Percentiles rank a stretch among this genome's conserved stretches.
These are phyloP conservation scores for Fusarium floridanum DNA, from an alignment of 2,329 filamentous ascomycete species.

Conservation along the genomic window DNA sequence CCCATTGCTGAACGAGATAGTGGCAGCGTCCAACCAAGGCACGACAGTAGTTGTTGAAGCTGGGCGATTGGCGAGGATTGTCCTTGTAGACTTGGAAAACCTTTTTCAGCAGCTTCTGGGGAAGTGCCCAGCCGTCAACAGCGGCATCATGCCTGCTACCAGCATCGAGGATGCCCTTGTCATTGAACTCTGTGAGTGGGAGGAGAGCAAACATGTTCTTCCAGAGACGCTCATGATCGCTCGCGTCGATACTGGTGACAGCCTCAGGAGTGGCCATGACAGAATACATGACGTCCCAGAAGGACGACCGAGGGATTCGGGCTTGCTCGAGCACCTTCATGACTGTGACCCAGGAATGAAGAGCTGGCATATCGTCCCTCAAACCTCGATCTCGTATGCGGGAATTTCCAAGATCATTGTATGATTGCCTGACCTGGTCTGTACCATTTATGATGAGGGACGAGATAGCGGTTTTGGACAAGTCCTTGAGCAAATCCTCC, in stretches of 20 bases:
- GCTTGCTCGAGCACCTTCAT: slow-evolving; percentile 67
- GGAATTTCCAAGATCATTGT: slow-evolving; percentile 61
- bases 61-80: slow-evolving; percentile 67
- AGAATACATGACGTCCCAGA: slow-evolving; percentile 70
- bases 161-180: slow-evolving; percentile 61
- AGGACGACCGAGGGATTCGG: slow-evolving; percentile 64
- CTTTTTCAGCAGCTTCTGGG: slow-evolving; percentile 67
- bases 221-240: slow-evolving; percentile 69
- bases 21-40: slow-evolving; percentile 72
- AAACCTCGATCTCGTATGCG: slow-evolving; percentile 66
- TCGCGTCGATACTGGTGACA: slow-evolving; percentile 57
- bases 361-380: slow-evolving; percentile 56
- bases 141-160: slow-evolving; percentile 47
- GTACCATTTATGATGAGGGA: slow-evolving; percentile 60
- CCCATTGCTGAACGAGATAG: slow-evolving; percentile 74
- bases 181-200: slow-evolving; percentile 71
- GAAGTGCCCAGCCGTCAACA: slow-evolving; percentile 71
- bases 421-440: slow-evolving; percentile 59
- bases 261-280: slow-evolving; percentile 54
- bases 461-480: slow-evolving; percentile 55
- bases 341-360: slow-evolving; percentile 70
- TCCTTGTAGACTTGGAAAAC: slow-evolving; percentile 70
- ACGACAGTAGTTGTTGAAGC: slow-evolving; percentile 76
- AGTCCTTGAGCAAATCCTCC: slow-evolving; percentile 62
- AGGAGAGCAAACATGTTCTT: slow-evolving; percentile 70